A percentile compares a stretch with the other conserved stretches of the same genome.
Evolutionary conservation across 106 monocot genomes (phyloP).

Genomic region (Dendrobium catenatum): DNA sequence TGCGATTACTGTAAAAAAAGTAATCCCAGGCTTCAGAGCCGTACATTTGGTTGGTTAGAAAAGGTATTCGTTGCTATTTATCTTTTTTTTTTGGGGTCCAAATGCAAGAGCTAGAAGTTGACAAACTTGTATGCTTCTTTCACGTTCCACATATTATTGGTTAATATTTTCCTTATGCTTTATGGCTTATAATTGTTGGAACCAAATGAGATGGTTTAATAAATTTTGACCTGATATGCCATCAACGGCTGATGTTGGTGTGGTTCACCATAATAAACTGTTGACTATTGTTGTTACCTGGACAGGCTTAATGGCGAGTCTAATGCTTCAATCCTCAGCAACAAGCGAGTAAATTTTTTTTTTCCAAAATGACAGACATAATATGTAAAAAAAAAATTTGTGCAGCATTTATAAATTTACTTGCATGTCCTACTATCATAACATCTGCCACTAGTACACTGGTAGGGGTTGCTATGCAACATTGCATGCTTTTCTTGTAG

Average conservation of each 20-base stretch:
- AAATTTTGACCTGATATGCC: not conserved
- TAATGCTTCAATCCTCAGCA: too few relatives aligned
- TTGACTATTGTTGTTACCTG: too few relatives aligned
- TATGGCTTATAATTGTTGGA: not conserved
- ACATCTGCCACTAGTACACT: too few relatives aligned
- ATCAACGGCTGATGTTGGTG: not conserved
- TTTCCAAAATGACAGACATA: too few relatives aligned
- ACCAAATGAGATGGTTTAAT: not conserved
- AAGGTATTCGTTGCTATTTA: constrained; percentile 33
- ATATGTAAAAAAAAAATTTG: too few relatives aligned
- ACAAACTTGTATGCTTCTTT: not conserved
- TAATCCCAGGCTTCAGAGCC: constrained; percentile 53
- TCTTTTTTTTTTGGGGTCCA: too few relatives aligned
- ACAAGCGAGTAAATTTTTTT: too few relatives aligned
- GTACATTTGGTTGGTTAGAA: constrained; percentile 62
- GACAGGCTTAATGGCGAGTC: too few relatives aligned
- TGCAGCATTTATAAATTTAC: too few relatives aligned
- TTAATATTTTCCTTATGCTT: not conserved
- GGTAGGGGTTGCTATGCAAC: too few relatives aligned
- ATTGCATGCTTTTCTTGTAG: too few relatives aligned
- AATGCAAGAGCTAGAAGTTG: not conserved
- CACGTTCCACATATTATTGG: not conserved
- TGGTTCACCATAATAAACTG: not conserved
- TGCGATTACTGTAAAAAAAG: constrained; percentile 49
- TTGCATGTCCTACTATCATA: too few relatives aligned